Conservation (phyloP, 306 rosid species). For the Astragalus glycyphyllos region DNA sequence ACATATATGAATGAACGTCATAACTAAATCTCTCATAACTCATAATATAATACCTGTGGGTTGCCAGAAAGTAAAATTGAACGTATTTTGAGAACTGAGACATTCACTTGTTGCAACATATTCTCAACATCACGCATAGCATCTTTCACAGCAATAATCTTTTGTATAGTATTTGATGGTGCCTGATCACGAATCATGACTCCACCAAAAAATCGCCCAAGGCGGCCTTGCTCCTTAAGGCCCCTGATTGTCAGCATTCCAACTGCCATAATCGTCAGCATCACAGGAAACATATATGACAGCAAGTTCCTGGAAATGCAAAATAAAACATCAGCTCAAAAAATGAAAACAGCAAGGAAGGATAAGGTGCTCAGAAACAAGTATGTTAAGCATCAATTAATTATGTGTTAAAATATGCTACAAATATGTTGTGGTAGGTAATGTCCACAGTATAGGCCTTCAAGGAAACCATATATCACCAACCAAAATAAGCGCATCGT, state of each 20-base stretch:
- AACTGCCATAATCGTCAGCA: conserved; percentile 70
- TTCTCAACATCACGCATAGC: conserved; percentile 90
- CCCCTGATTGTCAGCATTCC: conserved; percentile 85
- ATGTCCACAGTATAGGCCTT: neutral
- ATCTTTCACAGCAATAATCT: conserved; percentile 91
- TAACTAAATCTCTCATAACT: conserved; percentile 30
- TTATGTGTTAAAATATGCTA: neutral
- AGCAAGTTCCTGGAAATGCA: conserved; percentile 75
- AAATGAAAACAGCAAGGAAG: neutral
- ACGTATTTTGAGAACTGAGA: conserved; percentile 79
- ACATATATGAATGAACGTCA: conserved; percentile 13
- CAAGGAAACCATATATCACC: conserved; percentile 6
- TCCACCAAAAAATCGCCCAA: conserved; percentile 83
- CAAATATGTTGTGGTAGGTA: neutral
- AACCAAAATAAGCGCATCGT: neutral
- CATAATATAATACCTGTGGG: conserved; percentile 72
- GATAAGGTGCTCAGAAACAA: conserved; percentile 18
- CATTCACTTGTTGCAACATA: conserved; percentile 75
- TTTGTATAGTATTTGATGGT: conserved; percentile 94
- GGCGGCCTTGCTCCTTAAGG: conserved; percentile 96
- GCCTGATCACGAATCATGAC: conserved; percentile 89
- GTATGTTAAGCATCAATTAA: conserved; percentile 14
- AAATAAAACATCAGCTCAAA: conserved; percentile 44
- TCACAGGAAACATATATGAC: conserved; percentile 71
- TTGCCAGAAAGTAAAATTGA: conserved; percentile 86